phyloP scores from a whole-genome alignment of 23 red algal genomes.

The Gracilaria domingensis region DNA sequence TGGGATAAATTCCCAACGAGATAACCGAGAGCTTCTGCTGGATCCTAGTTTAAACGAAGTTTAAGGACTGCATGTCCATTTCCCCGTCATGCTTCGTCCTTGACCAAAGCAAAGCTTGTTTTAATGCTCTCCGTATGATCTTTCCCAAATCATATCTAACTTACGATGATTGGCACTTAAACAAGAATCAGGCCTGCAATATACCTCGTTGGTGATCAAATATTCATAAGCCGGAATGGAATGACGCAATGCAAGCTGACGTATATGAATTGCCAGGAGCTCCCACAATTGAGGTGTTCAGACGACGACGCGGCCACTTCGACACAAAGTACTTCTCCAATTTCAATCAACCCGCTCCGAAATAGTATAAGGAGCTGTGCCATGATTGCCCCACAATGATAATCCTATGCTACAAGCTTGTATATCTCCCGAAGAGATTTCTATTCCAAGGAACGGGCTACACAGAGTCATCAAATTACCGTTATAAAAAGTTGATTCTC shows the following conservation, averaged over 20 bases:
- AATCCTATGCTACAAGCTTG: not conserved
- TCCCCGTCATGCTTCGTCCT: not conserved
- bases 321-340: not conserved
- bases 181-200: not conserved
- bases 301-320: not conserved
- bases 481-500: not conserved
- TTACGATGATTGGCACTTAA: slow-evolving; percentile 1
- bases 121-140: not conserved
- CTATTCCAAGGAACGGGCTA: slow-evolving; percentile 13
- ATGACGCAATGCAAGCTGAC: not conserved
- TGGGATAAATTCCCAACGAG: slow-evolving; percentile 8
- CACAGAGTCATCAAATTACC: slow-evolving; percentile 1
- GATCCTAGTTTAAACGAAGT: not conserved
- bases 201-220: not conserved
- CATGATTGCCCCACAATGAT: not conserved
- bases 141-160: not conserved
- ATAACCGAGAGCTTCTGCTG: not conserved
- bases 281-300: not conserved
- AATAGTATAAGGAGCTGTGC: not conserved
- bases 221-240: not conserved
- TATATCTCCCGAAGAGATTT: not conserved
- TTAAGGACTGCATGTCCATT: not conserved
- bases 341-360: not conserved
- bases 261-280: not conserved
- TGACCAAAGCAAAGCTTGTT: slow-evolving; percentile 7